Conservation (phyloP, 495 filamentous ascomycete genomes). For the Lasiosphaeris hirsuta region DNA sequence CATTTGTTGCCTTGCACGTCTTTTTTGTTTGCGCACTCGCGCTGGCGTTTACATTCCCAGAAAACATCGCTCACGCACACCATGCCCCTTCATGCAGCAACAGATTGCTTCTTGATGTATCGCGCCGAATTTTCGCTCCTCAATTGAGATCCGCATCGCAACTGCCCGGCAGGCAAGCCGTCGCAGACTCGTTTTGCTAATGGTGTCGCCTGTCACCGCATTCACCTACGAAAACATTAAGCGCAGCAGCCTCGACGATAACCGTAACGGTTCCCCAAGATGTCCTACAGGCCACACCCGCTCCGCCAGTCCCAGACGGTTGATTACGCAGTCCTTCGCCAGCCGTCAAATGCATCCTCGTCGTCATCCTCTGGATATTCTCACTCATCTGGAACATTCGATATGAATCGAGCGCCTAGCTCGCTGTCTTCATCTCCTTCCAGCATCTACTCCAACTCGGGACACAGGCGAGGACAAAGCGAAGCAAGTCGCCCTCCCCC, state of each 20-base stretch:
- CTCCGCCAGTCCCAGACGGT: slow-evolving; percentile 62
- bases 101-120: not conserved
- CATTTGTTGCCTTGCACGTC: not conserved
- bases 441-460: slow-evolving; percentile 51
- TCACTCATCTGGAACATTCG: slow-evolving; percentile 58
- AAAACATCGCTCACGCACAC: slow-evolving; percentile 9
- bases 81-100: slow-evolving; percentile 4
- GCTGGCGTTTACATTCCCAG: slow-evolving; percentile 10
- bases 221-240: slow-evolving; percentile 2
- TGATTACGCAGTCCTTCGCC: slow-evolving; percentile 63
- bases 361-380: slow-evolving; percentile 73
- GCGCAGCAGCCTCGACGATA: slow-evolving; percentile 12
- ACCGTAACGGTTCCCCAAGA: slow-evolving; percentile 31
- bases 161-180: not conserved
- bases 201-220: not conserved
- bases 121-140: not conserved
- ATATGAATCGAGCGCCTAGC: slow-evolving; percentile 68
- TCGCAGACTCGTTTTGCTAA: not conserved
- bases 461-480: slow-evolving; percentile 75
- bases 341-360: slow-evolving; percentile 75
- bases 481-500: slow-evolving; percentile 55
- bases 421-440: slow-evolving; percentile 71
- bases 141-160: not conserved
- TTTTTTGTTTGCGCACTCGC: slow-evolving; percentile 12
- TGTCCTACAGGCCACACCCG: slow-evolving; percentile 52